phyloP scores from a whole-genome alignment of 2,329 filamentous ascomycete species.

The Aspergillus transmontanensis region DNA sequence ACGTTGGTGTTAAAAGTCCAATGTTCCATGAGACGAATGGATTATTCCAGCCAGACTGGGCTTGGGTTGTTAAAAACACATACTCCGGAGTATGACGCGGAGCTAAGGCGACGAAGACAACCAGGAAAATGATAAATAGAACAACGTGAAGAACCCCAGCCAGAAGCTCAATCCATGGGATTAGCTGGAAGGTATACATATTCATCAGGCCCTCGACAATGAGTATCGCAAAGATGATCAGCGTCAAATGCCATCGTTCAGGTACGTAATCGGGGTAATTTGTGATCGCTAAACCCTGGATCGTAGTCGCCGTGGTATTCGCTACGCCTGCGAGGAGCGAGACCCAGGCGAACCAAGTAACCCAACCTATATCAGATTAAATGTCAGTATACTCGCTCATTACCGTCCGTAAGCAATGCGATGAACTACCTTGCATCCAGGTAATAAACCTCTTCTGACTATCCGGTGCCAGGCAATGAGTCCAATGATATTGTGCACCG shows the following conservation, averaged over 20 bases:
- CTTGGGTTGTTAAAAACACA: conserved; percentile 32
- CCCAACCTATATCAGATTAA: conserved; percentile 33
- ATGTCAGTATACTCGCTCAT: not conserved
- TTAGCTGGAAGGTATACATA: conserved; percentile 35
- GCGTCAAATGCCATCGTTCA: conserved; percentile 41
- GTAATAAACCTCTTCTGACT: conserved; percentile 35
- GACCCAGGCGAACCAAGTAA: conserved; percentile 48
- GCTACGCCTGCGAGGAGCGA: conserved; percentile 36
- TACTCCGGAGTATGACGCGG: conserved; percentile 36
- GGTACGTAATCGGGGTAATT: conserved; percentile 37
- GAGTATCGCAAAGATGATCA: conserved; percentile 43
- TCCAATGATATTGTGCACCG: conserved; percentile 50
- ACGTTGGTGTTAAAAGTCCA: conserved; percentile 39
- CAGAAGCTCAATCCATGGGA: conserved; percentile 43
- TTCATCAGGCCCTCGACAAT: conserved; percentile 15
- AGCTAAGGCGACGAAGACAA: conserved; percentile 34
- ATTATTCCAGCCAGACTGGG: conserved; percentile 33
- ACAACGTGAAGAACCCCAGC: conserved; percentile 30
- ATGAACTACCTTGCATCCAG: conserved; percentile 28
- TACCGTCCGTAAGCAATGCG: conserved; percentile 19
- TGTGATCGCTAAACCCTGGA: conserved; percentile 35
- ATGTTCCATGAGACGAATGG: conserved; percentile 39
- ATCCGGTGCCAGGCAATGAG: conserved; percentile 35
- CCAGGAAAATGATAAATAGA: conserved; percentile 36
- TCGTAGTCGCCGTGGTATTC: conserved; percentile 39